These are phyloP conservation scores for Gymnopilus dilepis DNA, from an alignment of 768 basidiomycete species.

Conservation along the genomic window DNA sequence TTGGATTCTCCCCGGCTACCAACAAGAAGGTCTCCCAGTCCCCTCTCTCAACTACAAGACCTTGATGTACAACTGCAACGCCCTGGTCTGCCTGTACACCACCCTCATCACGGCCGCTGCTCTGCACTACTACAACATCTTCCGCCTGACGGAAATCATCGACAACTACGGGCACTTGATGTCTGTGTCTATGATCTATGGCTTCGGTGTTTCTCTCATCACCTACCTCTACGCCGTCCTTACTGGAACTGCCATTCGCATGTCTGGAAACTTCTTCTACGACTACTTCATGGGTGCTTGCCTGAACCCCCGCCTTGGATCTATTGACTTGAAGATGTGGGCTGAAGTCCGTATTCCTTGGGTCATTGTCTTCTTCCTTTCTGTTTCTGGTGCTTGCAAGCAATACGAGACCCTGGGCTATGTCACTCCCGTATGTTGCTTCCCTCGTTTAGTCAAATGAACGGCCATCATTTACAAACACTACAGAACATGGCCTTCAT, in stretches of 20 bases:
- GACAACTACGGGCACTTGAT: slow-evolving; percentile 96
- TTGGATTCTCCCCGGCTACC: slow-evolving; percentile 87
- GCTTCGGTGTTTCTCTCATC: slow-evolving; percentile 79
- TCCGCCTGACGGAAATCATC: slow-evolving; percentile 93
- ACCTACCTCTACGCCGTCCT: slow-evolving; percentile 81
- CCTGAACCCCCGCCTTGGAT: slow-evolving; percentile 91
- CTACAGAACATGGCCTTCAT: slow-evolving; percentile 94
- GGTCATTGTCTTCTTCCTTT: slow-evolving; percentile 93
- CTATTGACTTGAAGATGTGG: slow-evolving; percentile 98
- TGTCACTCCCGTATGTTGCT: slow-evolving; percentile 79
- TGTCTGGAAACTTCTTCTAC: slow-evolving; percentile 95
- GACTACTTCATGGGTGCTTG: slow-evolving; percentile 97
- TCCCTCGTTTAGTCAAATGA: not conserved
- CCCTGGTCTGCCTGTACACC: slow-evolving; percentile 80
- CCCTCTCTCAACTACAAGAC: slow-evolving; percentile 93
- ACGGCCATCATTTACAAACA: slow-evolving; percentile 6
- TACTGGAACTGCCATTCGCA: slow-evolving; percentile 83
- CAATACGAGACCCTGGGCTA: slow-evolving; percentile 94
- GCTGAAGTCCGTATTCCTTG: slow-evolving; percentile 96
- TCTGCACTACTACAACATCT: slow-evolving; percentile 81
- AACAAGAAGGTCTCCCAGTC: slow-evolving; percentile 95
- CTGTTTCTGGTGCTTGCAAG: slow-evolving; percentile 92
- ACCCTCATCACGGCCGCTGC: slow-evolving; percentile 76
- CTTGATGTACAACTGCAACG: slow-evolving; percentile 97
- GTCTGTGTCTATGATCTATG: slow-evolving; percentile 93